A percentile compares a stretch with the other conserved stretches of the same genome.
Conservation (phyloP, 768 basidiomycete species). For the Coprinellus micaceus region DNA sequence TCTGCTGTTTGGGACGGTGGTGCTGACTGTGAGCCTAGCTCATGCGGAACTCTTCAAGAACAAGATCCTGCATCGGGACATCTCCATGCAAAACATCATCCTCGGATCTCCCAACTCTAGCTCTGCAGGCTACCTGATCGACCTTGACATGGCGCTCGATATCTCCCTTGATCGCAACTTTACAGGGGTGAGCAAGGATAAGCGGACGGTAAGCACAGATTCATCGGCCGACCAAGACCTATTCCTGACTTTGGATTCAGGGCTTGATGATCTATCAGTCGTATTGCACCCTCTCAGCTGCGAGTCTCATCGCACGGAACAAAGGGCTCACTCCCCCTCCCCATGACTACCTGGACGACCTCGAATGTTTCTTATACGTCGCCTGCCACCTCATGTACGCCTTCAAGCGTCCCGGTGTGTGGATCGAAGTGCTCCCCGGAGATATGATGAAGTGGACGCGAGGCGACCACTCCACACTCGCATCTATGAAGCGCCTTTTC, state of each 20-base stretch:
- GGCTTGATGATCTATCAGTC: not conserved
- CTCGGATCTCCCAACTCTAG: not conserved
- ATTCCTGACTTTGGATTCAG: no score
- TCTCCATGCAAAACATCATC: not conserved
- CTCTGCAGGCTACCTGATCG: not conserved
- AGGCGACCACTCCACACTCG: no score
- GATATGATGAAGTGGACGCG: no score
- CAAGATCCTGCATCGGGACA: not conserved
- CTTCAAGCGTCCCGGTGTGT: not conserved
- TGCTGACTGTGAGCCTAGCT: not conserved
- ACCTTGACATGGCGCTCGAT: slow-evolving; percentile 1
- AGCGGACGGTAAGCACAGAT: not conserved
- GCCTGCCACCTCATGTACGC: not conserved
- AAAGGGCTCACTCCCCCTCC: not conserved
- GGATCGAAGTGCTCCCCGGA: no score
- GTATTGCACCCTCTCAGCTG: not conserved
- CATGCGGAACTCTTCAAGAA: not conserved
- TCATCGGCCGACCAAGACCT: not conserved
- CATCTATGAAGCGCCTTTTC: no score
- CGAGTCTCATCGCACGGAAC: not conserved
- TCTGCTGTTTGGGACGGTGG: not conserved
- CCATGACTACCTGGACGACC: not conserved
- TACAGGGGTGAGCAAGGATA: not conserved
- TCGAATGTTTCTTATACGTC: not conserved
- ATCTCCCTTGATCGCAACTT: not conserved